Evolutionary conservation across 495 filamentous ascomycete genomes (phyloP), one percentile per base, ranked within the genome.

Genomic region (Arthonia radiata): DNA sequence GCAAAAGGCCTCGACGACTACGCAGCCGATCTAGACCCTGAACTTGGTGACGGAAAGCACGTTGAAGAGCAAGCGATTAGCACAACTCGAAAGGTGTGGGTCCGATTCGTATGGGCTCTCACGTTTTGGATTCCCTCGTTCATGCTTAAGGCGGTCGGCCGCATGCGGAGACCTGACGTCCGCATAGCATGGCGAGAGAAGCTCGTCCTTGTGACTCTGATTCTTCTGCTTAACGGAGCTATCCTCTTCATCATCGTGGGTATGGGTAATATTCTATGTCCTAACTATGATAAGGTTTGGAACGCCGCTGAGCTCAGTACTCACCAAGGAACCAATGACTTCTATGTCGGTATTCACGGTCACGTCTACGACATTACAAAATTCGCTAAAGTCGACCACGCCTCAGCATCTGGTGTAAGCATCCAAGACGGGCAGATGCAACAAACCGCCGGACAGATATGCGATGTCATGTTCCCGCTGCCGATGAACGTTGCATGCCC

Each of bases 171-270:
- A 23, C 86, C 86, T 1, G 86, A 97, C 49, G 76, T 97, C 23
- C 73, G 86, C 1, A 74, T 94, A 65, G 86, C 86, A 4, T 97
- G 86, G 86, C 57, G 83, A 43, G 86, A 97, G 39, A 97, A 97
- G 49, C 19, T 97, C 21, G 68, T 91, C 4, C 56, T 97, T 6
- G 61, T 78, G 15, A 48, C 72, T 17, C 31, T 92, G 31, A 94
- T 97, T 34, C 42, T 78, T 13, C 36, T 94, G 17, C 49, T 92
- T 36, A 97, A 97, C 44, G 83, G 49, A 9, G 43, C 65, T 22
- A 64, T 97, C 33, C 61, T 92, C 25, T 97, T 97, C 52, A 91
- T 77, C 57, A 93, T 97, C 40, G 68, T 90, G 38, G 62, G 56
- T 16, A 80, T 97, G 33, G 80, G 83, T 24, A 61, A 57, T 18